These are phyloP conservation scores for Cryptococcus maquisensis DNA, from an alignment of 1,284 basidiomycete species.

Conservation along the genomic window DNA sequence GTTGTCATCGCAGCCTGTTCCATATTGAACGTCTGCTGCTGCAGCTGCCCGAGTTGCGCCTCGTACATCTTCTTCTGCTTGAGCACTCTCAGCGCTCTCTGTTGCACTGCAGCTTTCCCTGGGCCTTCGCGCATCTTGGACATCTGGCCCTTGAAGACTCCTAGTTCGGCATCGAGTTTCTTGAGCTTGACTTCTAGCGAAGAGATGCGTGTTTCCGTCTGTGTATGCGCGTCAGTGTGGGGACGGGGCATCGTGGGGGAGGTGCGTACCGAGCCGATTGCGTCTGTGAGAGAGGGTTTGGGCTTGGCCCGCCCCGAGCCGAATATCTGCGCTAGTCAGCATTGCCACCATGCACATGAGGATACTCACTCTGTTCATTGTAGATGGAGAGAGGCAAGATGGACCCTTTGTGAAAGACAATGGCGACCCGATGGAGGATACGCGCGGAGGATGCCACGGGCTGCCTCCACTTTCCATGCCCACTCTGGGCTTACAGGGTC, in stretches of 20 bases:
- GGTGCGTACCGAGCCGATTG: conserved; percentile 71
- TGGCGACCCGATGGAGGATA: neutral
- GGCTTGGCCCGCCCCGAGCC: conserved; percentile 65
- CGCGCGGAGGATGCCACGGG: neutral
- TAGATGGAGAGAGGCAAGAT: neutral
- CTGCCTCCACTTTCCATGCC: too few species aligned
- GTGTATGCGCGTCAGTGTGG: conserved; percentile 2
- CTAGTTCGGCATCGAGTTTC: conserved; percentile 91
- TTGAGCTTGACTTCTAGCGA: conserved; percentile 95
- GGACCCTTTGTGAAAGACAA: neutral
- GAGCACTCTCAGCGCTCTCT: conserved; percentile 87
- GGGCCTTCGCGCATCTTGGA: conserved; percentile 87
- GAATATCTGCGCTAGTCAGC: conserved; percentile 57
- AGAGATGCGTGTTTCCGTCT: conserved; percentile 86
- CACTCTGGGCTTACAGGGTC: too few species aligned
- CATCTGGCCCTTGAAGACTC: conserved; percentile 94
- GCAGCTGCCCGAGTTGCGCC: conserved; percentile 78
- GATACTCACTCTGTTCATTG: conserved; percentile 38
- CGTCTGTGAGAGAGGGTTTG: conserved; percentile 81
- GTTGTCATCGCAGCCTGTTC: conserved; percentile 93
- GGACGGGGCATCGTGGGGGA: neutral
- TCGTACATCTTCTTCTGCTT: conserved; percentile 97
- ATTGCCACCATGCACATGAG: neutral
- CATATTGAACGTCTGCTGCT: conserved; percentile 98
- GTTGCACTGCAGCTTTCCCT: conserved; percentile 93